These are phyloP conservation scores for Elasticomyces elasticus DNA, from an alignment of 495 filamentous ascomycete genomes.

Conservation along the genomic window DNA sequence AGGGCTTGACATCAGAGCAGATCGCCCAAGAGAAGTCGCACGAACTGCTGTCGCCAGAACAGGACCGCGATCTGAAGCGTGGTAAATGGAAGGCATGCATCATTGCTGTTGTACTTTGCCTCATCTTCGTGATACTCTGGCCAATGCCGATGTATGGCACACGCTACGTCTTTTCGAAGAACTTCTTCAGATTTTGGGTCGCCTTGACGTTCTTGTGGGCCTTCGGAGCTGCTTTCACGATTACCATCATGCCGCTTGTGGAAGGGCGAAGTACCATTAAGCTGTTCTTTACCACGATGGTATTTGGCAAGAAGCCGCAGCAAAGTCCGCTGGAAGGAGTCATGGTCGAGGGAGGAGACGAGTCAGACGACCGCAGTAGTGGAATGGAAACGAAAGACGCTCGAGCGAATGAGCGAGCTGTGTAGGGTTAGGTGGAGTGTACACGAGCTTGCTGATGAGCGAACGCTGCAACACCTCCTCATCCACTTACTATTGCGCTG, in stretches of 20 bases:
- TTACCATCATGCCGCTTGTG: background rate
- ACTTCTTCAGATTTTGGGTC: background rate
- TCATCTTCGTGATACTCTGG: slow-evolving; percentile 2
- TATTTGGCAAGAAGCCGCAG: background rate
- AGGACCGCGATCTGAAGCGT: background rate
- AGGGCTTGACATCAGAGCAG: slow-evolving; percentile 2
- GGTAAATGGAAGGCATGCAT: background rate
- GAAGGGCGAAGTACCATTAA: background rate
- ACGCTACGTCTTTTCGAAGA: background rate
- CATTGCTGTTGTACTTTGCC: background rate
- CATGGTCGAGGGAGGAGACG: background rate
- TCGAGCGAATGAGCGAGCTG: background rate
- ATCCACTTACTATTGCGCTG: too few species aligned
- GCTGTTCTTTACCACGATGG: background rate
- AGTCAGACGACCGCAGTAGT: background rate
- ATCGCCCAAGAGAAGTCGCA: background rate
- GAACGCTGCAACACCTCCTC: too few species aligned
- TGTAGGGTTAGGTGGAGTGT: background rate
- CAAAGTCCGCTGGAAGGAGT: background rate
- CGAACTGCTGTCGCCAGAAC: background rate
- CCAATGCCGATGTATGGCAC: background rate
- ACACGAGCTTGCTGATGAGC: too few species aligned
- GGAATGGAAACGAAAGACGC: background rate
- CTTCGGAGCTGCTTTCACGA: background rate
- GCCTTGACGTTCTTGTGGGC: slow-evolving; percentile 1